Evolutionary conservation across 768 basidiomycete genomes (phyloP).

Genomic region (Filobasidium floriforme): DNA sequence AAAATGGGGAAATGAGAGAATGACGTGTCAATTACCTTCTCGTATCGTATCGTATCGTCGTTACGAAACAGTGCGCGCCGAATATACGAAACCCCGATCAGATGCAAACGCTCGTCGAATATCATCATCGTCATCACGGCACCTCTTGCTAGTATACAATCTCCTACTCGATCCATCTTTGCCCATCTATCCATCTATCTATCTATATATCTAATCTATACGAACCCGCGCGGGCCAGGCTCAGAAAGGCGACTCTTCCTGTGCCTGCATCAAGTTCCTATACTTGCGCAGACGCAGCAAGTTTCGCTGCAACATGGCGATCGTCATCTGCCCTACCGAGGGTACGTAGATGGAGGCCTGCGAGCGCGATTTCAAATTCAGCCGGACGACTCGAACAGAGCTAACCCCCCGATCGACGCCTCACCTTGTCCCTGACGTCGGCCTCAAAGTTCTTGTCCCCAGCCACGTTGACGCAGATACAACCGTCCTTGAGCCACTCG

Average conservation of each 20-base stretch:
- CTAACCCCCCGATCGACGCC: no score
- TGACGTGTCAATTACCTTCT: no score
- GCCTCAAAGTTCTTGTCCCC: conserved; percentile 94
- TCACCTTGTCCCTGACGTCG: conserved; percentile 82
- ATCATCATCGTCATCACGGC: no score
- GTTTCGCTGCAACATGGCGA: conserved; percentile 93
- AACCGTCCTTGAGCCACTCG: conserved; percentile 82
- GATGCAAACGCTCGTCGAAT: no score
- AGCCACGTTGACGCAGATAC: conserved; percentile 84
- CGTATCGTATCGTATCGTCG: no score
- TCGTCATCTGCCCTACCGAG: conserved; percentile 95
- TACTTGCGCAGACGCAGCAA: conserved; percentile 47
- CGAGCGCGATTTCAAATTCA: neutral
- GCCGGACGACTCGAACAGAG: no score
- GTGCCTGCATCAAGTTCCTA: conserved; percentile 16
- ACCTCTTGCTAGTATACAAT: neutral
- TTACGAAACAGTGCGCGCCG: no score
- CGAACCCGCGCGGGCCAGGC: neutral
- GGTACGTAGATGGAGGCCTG: conserved; percentile 92
- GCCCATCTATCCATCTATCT: no score
- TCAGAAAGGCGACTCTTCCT: conserved; percentile 12
- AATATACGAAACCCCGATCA: no score
- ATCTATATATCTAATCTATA: neutral
- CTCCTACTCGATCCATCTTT: no score
- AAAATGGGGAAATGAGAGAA: no score